A percentile compares a stretch with the other conserved stretches of the same genome.
Conservation (phyloP, 768 basidiomycete species). For the Gloeostereum incarnatum region DNA sequence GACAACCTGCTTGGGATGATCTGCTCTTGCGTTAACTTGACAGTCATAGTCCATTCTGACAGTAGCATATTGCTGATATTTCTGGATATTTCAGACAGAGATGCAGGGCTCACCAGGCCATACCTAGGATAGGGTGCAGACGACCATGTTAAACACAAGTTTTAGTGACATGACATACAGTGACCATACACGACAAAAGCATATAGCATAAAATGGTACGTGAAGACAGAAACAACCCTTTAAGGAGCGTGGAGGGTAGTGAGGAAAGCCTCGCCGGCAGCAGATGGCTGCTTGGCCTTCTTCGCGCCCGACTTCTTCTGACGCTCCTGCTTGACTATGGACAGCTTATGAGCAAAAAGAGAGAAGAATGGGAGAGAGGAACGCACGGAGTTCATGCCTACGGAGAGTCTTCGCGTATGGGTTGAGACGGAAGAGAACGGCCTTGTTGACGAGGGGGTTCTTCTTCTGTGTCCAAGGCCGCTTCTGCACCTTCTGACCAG, state of each 20-base stretch:
- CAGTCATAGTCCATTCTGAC: too few species aligned
- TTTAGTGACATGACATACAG: too few species aligned
- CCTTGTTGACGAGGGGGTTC: conserved; percentile 95
- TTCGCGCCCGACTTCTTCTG: conserved; percentile 53
- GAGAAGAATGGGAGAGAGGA: background rate
- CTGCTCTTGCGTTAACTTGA: too few species aligned
- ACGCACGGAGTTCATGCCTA: conserved; percentile 81
- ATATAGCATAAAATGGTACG: background rate
- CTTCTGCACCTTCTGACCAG: conserved; percentile 76
- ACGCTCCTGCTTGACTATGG: conserved; percentile 72
- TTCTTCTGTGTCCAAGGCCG: conserved; percentile 99
- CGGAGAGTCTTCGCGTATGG: conserved; percentile 95
- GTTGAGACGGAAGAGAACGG: conserved; percentile 93
- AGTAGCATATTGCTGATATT: too few species aligned
- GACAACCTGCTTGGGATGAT: too few species aligned
- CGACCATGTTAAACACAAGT: too few species aligned
- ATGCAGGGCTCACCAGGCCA: too few species aligned
- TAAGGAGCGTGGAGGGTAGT: conserved; percentile 79
- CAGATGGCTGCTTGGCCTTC: conserved; percentile 52
- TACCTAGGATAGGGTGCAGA: too few species aligned
- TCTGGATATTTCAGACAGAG: too few species aligned
- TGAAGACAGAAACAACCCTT: too few species aligned
- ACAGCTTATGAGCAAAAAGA: conserved; percentile 7
- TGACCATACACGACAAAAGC: too few species aligned
- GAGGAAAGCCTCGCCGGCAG: conserved; percentile 80